A percentile compares a stretch with the other conserved stretches of the same genome.
Conservation (phyloP, 495 filamentous ascomycete genomes). For the Penicillium angulare region DNA sequence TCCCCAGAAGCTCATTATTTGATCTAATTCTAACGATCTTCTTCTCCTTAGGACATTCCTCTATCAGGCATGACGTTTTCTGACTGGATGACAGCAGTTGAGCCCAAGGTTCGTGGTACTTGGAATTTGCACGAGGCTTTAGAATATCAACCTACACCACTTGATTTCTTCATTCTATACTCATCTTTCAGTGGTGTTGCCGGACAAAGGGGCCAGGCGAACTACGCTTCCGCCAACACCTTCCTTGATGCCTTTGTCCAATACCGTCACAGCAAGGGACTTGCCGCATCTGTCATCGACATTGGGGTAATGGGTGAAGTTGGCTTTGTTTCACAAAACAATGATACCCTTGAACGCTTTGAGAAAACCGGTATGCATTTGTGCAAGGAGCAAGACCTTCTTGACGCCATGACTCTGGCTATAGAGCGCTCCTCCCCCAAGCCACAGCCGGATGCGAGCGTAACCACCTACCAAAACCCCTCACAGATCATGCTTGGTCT, state of each 20-base stretch:
- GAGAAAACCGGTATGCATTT: too few species aligned
- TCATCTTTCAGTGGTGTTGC: neutral
- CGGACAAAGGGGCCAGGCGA: neutral
- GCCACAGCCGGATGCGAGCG: too few species aligned
- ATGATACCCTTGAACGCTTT: too few species aligned
- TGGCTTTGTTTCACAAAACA: too few species aligned
- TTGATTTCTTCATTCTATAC: conserved; percentile 9
- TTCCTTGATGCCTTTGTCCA: conserved; percentile 4
- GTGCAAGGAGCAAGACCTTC: too few species aligned
- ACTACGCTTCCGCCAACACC: conserved; percentile 4
- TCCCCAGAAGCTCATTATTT: neutral
- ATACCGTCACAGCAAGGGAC: neutral
- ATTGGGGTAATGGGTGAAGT: neutral
- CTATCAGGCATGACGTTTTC: neutral
- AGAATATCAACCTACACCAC: neutral
- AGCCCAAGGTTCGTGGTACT: conserved; percentile 5
- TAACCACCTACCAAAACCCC: too few species aligned
- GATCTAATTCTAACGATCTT: neutral
- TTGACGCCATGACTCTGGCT: too few species aligned
- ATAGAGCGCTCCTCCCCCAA: too few species aligned
- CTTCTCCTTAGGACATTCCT: too few species aligned
- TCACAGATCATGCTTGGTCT: too few species aligned
- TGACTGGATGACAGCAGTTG: neutral
- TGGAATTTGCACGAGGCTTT: conserved; percentile 9
- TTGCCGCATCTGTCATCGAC: conserved; percentile 2